Conservation (phyloP, 2,329 filamentous ascomycete genomes). For the Pseudogymnoascus sp. region DNA sequence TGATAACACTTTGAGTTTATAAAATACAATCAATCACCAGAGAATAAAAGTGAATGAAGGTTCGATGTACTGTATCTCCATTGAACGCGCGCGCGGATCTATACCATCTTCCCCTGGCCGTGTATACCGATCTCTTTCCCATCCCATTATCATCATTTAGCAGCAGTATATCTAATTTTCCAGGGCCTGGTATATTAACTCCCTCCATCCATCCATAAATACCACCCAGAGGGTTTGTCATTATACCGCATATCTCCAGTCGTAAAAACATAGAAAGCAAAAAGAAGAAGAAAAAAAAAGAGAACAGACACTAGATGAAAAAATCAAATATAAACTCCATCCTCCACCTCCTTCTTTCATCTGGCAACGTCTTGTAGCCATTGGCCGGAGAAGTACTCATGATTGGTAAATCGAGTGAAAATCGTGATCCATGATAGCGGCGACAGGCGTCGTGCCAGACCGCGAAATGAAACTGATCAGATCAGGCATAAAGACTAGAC, state of each 20-base stretch:
- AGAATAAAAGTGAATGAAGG: not conserved
- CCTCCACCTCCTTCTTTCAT: not conserved
- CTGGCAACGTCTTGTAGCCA: not conserved
- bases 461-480: not conserved
- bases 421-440: not conserved
- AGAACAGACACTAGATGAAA: not conserved
- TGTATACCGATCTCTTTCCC: not conserved
- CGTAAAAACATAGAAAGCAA: not conserved
- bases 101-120: not conserved
- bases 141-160: not conserved
- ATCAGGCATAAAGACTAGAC: not conserved
- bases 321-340: not conserved
- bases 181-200: not conserved
- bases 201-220: not conserved
- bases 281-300: not conserved
- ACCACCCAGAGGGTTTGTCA: not conserved
- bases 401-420: not conserved
- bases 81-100: not conserved
- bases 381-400: not conserved
- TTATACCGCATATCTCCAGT: not conserved
- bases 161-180: not conserved
- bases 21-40: not conserved
- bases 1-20: not conserved
- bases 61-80: not conserved
- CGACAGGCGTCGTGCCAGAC: not conserved